These are phyloP conservation scores for Chaetoscypha palmicola DNA, from an alignment of 2,329 filamentous ascomycete genomes.

Conservation along the genomic window DNA sequence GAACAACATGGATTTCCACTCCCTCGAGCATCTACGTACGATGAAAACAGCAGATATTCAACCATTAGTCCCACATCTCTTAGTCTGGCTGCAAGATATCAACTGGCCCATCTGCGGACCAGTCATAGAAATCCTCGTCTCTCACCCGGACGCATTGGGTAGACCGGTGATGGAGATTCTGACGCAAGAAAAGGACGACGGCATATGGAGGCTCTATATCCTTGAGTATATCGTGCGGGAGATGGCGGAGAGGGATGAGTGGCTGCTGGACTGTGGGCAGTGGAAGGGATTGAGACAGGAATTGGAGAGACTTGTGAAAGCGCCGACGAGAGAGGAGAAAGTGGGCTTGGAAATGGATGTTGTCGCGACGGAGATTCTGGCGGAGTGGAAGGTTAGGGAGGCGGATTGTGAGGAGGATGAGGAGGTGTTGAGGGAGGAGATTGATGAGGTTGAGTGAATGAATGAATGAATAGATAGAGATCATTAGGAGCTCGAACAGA, in stretches of 20 bases:
- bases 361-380: background rate
- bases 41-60: background rate
- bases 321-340: background rate
- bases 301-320: background rate
- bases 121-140: background rate
- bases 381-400: background rate
- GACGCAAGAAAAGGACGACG: background rate
- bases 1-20: background rate
- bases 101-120: background rate
- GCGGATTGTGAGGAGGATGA: background rate
- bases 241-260: background rate
- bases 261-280: background rate
- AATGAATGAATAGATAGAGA: too few species aligned
- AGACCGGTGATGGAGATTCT: background rate
- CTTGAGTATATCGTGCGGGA: background rate
- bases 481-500: too few species aligned
- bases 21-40: background rate
- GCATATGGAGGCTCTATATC: background rate
- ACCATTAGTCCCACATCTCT: background rate
- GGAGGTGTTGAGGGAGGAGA: background rate
- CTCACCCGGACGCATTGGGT: background rate
- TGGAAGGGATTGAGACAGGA: background rate
- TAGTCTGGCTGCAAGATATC: background rate
- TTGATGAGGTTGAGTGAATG: background rate
- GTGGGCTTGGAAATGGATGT: background rate